phyloP scores from a whole-genome alignment of 1,139 yeast species.

The Blastobotrys niveus region DNA sequence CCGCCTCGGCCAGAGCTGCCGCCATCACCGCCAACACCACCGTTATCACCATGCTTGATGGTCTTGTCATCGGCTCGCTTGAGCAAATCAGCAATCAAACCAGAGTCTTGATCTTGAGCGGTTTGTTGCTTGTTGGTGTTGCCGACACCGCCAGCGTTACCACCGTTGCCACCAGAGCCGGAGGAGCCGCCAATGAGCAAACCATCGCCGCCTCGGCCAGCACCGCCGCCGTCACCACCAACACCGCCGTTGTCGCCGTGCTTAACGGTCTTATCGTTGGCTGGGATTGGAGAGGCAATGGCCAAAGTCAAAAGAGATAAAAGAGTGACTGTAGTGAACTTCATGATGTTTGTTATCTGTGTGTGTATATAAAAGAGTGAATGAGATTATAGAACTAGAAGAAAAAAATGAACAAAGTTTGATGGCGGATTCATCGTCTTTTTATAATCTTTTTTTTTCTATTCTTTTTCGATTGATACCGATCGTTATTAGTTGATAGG shows the following conservation, averaged over 20 bases:
- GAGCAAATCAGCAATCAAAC: not conserved
- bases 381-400: no score
- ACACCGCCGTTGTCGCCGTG: constrained; percentile 10
- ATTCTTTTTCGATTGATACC: no score
- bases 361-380: no score
- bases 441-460: no score
- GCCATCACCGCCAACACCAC: constrained; percentile 7
- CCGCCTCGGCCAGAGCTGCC: constrained; percentile 6
- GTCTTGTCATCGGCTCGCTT: constrained; percentile 6
- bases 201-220: constrained; percentile 4
- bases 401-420: no score
- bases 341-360: no score
- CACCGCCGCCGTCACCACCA: constrained; percentile 6
- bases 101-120: not conserved
- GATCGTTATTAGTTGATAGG: no score
- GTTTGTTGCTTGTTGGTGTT: not conserved
- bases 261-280: not conserved
- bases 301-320: not conserved
- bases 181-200: constrained; percentile 4
- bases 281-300: constrained; percentile 2
- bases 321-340: not conserved
- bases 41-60: constrained; percentile 2
- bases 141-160: constrained; percentile 6
- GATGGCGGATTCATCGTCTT: no score
- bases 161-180: constrained; percentile 7